Evolutionary conservation across 345 rosid species (phyloP).

Genomic region (Passiflora organensis): DNA sequence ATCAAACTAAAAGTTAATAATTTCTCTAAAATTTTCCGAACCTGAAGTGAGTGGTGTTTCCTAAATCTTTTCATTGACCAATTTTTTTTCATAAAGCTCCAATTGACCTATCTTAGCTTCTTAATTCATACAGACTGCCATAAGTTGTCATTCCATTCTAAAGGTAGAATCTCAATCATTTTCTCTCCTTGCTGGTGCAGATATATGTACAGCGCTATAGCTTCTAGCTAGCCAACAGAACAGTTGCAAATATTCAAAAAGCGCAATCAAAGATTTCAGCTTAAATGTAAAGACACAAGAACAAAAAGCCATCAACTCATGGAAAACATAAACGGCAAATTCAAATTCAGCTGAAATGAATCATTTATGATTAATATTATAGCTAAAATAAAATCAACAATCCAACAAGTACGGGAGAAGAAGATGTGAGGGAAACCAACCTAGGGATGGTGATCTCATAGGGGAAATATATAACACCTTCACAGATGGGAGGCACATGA

Average conservation of each 20-base stretch:
- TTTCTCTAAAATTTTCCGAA: no score
- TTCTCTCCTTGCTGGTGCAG: neutral
- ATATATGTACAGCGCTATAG: neutral
- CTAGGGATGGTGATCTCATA: conserved; percentile 80
- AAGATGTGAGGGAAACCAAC: conserved; percentile 38
- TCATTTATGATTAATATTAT: neutral
- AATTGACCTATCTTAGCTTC: no score
- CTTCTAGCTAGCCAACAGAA: neutral
- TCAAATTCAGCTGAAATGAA: neutral
- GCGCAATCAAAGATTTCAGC: neutral
- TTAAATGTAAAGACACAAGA: neutral
- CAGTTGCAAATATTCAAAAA: neutral
- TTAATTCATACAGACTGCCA: neutral
- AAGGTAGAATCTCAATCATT: neutral
- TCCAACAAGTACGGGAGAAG: neutral
- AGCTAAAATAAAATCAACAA: neutral
- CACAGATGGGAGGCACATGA: conserved; percentile 83
- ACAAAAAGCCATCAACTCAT: neutral
- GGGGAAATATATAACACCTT: conserved; percentile 70
- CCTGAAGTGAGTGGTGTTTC: no score
- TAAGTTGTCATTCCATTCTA: neutral
- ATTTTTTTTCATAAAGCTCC: no score
- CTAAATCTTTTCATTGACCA: no score
- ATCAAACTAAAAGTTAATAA: no score
- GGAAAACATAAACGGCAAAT: no score